A percentile compares a stretch with the other conserved stretches of the same genome.
These are phyloP conservation scores for Haematococcus lacustris DNA, from an alignment of 139 green algal species.

Conservation along the genomic window DNA sequence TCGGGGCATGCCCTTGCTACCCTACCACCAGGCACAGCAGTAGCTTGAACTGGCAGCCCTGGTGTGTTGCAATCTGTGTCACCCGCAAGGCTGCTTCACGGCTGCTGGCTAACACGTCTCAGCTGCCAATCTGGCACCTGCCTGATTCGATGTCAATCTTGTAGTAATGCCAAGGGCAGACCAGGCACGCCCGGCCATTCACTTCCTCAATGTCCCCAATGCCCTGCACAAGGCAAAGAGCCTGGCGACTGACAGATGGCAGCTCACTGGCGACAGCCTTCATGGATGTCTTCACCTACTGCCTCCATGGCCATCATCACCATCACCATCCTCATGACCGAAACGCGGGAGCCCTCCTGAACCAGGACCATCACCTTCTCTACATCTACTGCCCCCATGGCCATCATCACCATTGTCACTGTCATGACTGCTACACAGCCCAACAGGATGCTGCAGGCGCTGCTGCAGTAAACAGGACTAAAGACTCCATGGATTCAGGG, in stretches of 20 bases:
- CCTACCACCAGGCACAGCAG: too few relatives aligned
- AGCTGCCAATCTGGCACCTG: too few relatives aligned
- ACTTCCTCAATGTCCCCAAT: constrained; percentile 61
- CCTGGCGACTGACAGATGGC: neutral
- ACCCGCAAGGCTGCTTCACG: too few relatives aligned
- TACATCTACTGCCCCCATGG: too few relatives aligned
- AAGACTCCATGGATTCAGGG: too few relatives aligned
- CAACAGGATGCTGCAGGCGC: too few relatives aligned
- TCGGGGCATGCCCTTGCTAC: too few relatives aligned
- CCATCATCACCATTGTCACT: neutral
- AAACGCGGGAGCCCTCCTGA: neutral
- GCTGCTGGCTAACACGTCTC: too few relatives aligned
- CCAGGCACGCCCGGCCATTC: constrained; percentile 33
- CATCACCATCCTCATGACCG: neutral
- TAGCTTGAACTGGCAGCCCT: too few relatives aligned
- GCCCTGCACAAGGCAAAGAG: constrained; percentile 20
- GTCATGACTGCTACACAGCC: too few relatives aligned
- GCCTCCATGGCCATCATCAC: neutral
- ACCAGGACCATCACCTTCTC: neutral
- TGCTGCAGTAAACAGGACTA: too few relatives aligned
- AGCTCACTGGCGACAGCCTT: neutral
- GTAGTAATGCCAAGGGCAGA: constrained; percentile 59
- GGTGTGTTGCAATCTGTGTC: too few relatives aligned
- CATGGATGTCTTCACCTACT: neutral
- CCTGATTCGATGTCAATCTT: constrained; percentile 35